Evolutionary conservation across 371 early-diverging fungal genomes (phyloP).

Genomic region (Gilbertella persicaria): DNA sequence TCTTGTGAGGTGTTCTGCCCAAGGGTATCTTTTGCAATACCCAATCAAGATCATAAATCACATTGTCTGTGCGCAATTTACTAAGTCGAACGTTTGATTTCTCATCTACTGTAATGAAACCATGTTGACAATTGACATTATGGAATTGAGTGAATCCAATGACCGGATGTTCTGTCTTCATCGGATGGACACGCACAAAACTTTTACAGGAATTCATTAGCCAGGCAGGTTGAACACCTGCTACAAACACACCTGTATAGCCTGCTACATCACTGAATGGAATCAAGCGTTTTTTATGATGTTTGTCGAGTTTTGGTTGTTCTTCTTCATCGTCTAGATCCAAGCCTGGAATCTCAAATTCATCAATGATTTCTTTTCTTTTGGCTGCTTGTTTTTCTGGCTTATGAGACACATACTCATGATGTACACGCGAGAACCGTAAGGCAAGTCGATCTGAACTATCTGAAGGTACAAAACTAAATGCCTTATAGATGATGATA

Average conservation of each 20-base stretch:
- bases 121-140: slow-evolving; percentile 78
- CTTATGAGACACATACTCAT: slow-evolving; percentile 69
- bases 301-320: neutral
- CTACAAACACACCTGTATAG: slow-evolving; percentile 86
- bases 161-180: slow-evolving; percentile 67
- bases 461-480: slow-evolving; percentile 44
- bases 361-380: slow-evolving; percentile 31
- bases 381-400: slow-evolving; percentile 9
- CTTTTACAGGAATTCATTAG: slow-evolving; percentile 72
- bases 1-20: slow-evolving; percentile 71
- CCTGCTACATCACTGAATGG: slow-evolving; percentile 73
- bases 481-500: slow-evolving; percentile 73
- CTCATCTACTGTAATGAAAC: slow-evolving; percentile 73
- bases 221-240: slow-evolving; percentile 82
- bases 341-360: slow-evolving; percentile 21
- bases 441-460: slow-evolving; percentile 63
- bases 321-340: slow-evolving; percentile 25
- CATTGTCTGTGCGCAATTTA: slow-evolving; percentile 66
- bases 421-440: slow-evolving; percentile 70
- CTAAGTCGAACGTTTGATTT: slow-evolving; percentile 70
- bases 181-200: slow-evolving; percentile 79
- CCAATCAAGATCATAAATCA: slow-evolving; percentile 85
- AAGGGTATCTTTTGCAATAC: slow-evolving; percentile 81
- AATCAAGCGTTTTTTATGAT: slow-evolving; percentile 43
- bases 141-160: slow-evolving; percentile 81